A percentile compares a stretch with the other conserved stretches of the same genome.
These are phyloP conservation scores for Pisolithus tinctorius DNA, from an alignment of 768 basidiomycete species.

Conservation along the genomic window DNA sequence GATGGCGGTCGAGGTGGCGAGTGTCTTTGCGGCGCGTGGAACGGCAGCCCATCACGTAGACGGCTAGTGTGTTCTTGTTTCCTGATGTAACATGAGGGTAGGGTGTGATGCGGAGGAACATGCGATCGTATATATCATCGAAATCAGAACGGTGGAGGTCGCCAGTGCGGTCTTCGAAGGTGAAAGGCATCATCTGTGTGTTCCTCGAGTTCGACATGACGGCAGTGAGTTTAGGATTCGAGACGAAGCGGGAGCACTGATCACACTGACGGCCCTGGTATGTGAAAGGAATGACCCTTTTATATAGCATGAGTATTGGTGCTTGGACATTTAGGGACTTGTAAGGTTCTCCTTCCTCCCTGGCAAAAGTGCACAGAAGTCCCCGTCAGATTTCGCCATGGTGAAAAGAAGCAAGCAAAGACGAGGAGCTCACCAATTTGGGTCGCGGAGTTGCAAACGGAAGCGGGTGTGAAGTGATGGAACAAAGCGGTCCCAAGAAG, in stretches of 20 bases:
- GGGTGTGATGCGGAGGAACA: slow-evolving; percentile 58
- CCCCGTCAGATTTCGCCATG: slow-evolving; percentile 16
- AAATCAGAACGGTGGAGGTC: slow-evolving; percentile 51
- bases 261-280: slow-evolving; percentile 1
- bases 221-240: slow-evolving; percentile 10
- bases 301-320: slow-evolving; percentile 20
- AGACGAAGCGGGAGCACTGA: background rate
- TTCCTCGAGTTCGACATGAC: slow-evolving; percentile 11
- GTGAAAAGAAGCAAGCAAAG: slow-evolving; percentile 18
- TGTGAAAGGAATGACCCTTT: slow-evolving; percentile 2
- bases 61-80: slow-evolving; percentile 36
- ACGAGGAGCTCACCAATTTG: slow-evolving; percentile 20
- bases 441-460: slow-evolving; percentile 25
- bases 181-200: slow-evolving; percentile 38
- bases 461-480: background rate
- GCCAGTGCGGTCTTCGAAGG: slow-evolving; percentile 66
- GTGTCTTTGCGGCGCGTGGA: slow-evolving; percentile 54
- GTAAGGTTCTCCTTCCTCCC: slow-evolving; percentile 6
- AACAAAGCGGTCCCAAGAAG: background rate
- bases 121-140: slow-evolving; percentile 72
- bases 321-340: slow-evolving; percentile 11
- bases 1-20: slow-evolving; percentile 44
- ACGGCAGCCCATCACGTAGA: slow-evolving; percentile 62
- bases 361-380: slow-evolving; percentile 18
- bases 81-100: slow-evolving; percentile 32